Conservation (phyloP, 257 asterid genomes). For the Nyctanthes arbortristis region DNA sequence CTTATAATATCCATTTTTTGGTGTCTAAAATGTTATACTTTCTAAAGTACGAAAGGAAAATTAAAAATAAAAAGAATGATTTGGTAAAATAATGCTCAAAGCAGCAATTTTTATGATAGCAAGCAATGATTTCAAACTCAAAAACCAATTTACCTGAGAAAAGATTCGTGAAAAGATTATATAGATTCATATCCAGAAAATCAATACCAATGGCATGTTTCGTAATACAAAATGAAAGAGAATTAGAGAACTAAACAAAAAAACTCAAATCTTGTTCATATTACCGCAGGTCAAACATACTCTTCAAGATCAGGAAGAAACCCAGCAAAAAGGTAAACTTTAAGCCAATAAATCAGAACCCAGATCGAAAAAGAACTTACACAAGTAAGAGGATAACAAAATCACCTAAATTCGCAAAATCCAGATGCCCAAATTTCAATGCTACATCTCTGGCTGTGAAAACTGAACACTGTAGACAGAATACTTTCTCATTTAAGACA, state of each 20-base stretch:
- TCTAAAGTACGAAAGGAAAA: too few species aligned
- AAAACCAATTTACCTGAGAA: conserved; percentile 7
- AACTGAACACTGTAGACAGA: conserved; percentile 15
- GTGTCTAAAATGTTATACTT: too few species aligned
- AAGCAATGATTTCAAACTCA: conserved; percentile 27
- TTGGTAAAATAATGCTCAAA: too few species aligned
- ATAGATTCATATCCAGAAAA: conserved; percentile 32
- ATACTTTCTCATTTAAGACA: conserved; percentile 10
- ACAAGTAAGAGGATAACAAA: conserved; percentile 17
- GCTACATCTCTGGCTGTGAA: conserved; percentile 17
- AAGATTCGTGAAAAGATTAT: conserved; percentile 1
- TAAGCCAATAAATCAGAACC: conserved; percentile 3
- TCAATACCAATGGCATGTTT: background rate
- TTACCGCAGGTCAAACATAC: background rate
- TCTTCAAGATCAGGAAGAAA: background rate
- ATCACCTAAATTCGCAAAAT: conserved; percentile 40
- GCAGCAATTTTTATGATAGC: conserved; percentile 40
- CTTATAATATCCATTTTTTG: too few species aligned
- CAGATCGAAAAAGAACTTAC: conserved; percentile 11
- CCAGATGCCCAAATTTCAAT: conserved; percentile 15
- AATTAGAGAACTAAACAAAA: background rate
- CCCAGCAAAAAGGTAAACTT: background rate
- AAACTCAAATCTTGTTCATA: background rate
- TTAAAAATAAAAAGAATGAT: too few species aligned
- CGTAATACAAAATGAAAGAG: background rate